Evolutionary conservation across 495 filamentous ascomycete species (phyloP).

Genomic region (Penicillium bialowiezense): DNA sequence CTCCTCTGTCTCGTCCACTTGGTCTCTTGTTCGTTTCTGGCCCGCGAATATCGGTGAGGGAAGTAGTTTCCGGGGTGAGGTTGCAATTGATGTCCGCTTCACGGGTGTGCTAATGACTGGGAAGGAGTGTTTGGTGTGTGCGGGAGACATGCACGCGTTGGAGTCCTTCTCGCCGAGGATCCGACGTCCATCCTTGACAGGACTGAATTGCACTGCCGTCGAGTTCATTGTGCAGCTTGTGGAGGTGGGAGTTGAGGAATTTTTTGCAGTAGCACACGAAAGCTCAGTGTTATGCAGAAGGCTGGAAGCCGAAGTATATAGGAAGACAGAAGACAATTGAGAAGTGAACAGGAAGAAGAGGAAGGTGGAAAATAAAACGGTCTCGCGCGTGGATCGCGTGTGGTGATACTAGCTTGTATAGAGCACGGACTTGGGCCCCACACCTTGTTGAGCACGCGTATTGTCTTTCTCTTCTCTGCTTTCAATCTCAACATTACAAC

Average conservation of each 20-base stretch:
- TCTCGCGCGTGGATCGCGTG: constrained; percentile 30
- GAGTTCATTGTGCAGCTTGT: constrained; percentile 25
- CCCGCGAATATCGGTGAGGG: constrained; percentile 40
- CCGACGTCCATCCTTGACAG: constrained; percentile 42
- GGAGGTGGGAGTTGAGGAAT: neutral
- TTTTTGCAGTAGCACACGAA: neutral
- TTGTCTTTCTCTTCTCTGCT: too few species aligned
- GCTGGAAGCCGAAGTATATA: neutral
- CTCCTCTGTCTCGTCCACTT: constrained; percentile 30
- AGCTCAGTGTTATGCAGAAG: too few species aligned
- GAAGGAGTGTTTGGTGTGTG: constrained; percentile 25
- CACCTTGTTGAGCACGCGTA: constrained; percentile 32
- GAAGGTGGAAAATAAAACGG: constrained; percentile 11
- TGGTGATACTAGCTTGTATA: constrained; percentile 32
- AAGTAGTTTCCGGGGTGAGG: constrained; percentile 36
- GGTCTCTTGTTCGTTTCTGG: constrained; percentile 43
- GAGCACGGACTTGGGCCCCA: constrained; percentile 29
- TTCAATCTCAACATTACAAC: too few species aligned
- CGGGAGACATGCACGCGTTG: constrained; percentile 47
- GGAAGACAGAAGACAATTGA: neutral
- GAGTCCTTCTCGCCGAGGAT: constrained; percentile 44
- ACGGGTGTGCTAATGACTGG: constrained; percentile 25
- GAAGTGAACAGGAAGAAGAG: neutral
- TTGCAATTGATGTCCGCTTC: constrained; percentile 30
- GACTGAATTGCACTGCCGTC: constrained; percentile 29